phyloP scores from a whole-genome alignment of 2,329 filamentous ascomycete species.

The Chrysosphaeria jannelii region DNA sequence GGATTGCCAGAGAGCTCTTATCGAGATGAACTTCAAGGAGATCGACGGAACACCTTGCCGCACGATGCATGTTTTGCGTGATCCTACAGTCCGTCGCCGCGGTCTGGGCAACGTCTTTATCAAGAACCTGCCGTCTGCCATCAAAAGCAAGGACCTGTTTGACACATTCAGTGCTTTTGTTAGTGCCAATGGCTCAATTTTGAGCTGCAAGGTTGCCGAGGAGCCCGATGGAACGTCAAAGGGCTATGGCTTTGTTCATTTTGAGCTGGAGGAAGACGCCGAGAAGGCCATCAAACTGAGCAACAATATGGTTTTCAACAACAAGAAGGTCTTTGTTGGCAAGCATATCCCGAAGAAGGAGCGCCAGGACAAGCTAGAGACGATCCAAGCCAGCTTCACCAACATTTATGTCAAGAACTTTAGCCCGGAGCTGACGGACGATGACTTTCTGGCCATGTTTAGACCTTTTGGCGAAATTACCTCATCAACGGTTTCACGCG shows the following conservation, averaged over 20 bases:
- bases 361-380: conserved; percentile 98
- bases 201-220: conserved; percentile 97
- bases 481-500: conserved; percentile 75
- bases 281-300: conserved; percentile 96
- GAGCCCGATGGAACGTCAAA: conserved; percentile 93
- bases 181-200: conserved; percentile 92
- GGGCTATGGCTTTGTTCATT: conserved; percentile 97
- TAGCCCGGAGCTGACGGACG: conserved; percentile 52
- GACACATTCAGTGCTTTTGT: conserved; percentile 98
- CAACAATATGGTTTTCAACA: conserved; percentile 97
- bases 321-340: conserved; percentile 99
- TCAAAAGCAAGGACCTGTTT: conserved; percentile 99
- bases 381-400: conserved; percentile 99
- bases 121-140: conserved; percentile 96
- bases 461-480: conserved; percentile 84
- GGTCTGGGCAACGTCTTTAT: conserved; percentile 99
- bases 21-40: conserved; percentile 97
- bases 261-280: conserved; percentile 95
- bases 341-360: conserved; percentile 99
- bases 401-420: conserved; percentile 99
- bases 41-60: conserved; percentile 98
- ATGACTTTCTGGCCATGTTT: conserved; percentile 83
- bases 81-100: conserved; percentile 95
- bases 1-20: conserved; percentile 91
- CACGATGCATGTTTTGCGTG: conserved; percentile 99